Evolutionary conservation across 352 stramenopile species (phyloP).

Genomic region (Elongisporangium undulatum): DNA sequence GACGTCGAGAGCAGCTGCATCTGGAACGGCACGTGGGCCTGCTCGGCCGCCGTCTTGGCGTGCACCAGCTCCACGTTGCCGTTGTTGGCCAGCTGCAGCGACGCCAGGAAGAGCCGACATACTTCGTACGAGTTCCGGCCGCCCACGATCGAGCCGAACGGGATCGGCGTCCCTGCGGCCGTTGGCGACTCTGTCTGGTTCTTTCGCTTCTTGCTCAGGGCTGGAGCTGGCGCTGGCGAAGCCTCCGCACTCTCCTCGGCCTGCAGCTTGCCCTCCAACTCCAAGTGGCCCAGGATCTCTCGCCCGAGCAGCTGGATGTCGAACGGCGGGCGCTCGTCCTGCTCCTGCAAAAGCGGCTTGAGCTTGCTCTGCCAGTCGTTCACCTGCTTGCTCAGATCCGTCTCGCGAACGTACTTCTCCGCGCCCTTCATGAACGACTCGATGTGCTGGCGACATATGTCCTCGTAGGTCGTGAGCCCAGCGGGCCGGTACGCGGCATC

Average conservation of each 20-base stretch:
- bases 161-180: conserved; percentile 14
- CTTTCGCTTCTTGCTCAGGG: conserved; percentile 28
- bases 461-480: conserved; percentile 46
- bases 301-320: conserved; percentile 71
- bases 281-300: conserved; percentile 50
- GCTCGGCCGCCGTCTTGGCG: conserved; percentile 51
- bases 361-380: conserved; percentile 78
- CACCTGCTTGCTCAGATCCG: conserved; percentile 57
- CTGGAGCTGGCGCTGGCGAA: not conserved
- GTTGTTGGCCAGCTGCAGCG: conserved; percentile 89
- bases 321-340: conserved; percentile 61
- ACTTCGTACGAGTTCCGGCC: conserved; percentile 73
- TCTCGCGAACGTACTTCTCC: conserved; percentile 76
- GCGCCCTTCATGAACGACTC: conserved; percentile 77
- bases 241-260: conserved; percentile 7
- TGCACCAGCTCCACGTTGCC: conserved; percentile 85
- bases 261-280: conserved; percentile 26
- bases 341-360: conserved; percentile 62
- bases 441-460: conserved; percentile 74
- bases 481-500: conserved; percentile 10
- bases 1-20: conserved; percentile 61
- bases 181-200: conserved; percentile 17
- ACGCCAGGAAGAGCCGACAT: conserved; percentile 88
- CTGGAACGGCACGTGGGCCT: conserved; percentile 51
- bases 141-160: conserved; percentile 54